phyloP scores from a whole-genome alignment of 495 filamentous ascomycete species.

The Penicillium longicatenatum region DNA sequence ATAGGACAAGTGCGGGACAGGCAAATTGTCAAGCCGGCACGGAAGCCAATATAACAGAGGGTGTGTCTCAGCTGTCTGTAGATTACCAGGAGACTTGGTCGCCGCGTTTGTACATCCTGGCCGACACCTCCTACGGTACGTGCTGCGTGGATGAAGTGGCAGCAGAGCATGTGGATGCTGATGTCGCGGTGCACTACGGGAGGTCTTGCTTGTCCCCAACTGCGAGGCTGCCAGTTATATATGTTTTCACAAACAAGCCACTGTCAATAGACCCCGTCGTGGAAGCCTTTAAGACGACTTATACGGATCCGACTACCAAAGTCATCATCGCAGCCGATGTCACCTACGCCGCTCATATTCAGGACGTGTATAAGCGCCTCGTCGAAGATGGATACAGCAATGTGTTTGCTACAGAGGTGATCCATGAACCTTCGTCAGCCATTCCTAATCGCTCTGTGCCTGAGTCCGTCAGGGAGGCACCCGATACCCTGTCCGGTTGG shows the following conservation, averaged over 20 bases:
- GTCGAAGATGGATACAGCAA: conserved; percentile 64
- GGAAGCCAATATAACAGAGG: conserved; percentile 24
- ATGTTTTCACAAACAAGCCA: conserved; percentile 78
- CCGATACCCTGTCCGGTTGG: conserved; percentile 64
- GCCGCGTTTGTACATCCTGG: conserved; percentile 78
- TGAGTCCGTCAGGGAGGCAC: conserved; percentile 45
- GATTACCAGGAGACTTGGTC: conserved; percentile 32
- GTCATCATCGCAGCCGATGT: conserved; percentile 89
- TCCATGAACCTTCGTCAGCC: conserved; percentile 75
- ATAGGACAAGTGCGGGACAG: conserved; percentile 15
- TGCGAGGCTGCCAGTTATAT: conserved; percentile 82
- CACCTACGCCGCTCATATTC: conserved; percentile 74
- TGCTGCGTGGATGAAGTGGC: conserved; percentile 98
- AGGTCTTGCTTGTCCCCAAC: conserved; percentile 91
- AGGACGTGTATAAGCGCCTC: conserved; percentile 51
- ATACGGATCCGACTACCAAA: conserved; percentile 60
- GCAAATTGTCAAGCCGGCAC: conserved; percentile 20
- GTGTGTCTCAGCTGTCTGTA: conserved; percentile 35
- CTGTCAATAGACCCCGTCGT: conserved; percentile 61
- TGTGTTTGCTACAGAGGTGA: conserved; percentile 66
- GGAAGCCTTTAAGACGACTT: conserved; percentile 66
- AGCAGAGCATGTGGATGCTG: conserved; percentile 88
- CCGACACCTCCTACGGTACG: conserved; percentile 93
- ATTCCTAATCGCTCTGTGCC: conserved; percentile 84
- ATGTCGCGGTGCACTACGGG: conserved; percentile 94